These are phyloP conservation scores for Sphagnum fallax DNA, from an alignment of 228 moss, liverwort and hornwort species.

Conservation along the genomic window DNA sequence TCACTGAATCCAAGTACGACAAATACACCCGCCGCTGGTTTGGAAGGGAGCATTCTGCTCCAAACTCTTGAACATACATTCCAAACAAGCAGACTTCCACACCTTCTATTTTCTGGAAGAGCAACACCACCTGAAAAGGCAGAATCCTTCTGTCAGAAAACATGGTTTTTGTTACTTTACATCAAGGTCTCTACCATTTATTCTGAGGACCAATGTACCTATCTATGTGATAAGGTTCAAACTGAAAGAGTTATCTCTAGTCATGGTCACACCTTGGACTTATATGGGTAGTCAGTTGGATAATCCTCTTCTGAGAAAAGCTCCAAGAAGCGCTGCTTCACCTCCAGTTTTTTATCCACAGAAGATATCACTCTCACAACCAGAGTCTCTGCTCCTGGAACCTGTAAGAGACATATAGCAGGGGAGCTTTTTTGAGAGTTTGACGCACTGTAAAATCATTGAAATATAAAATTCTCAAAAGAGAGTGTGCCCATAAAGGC, in stretches of 20 bases:
- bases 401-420: constrained; percentile 16
- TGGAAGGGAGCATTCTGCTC: constrained; percentile 83
- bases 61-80: constrained; percentile 99
- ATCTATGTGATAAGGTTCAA: too few relatives aligned
- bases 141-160: background rate
- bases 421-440: background rate
- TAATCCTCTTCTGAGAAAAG: constrained; percentile 98
- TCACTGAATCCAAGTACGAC: constrained; percentile 95
- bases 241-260: too few relatives aligned
- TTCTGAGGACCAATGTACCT: background rate
- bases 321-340: constrained; percentile 94
- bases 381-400: constrained; percentile 81
- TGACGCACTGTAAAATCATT: too few relatives aligned
- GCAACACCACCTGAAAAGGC: constrained; percentile 74
- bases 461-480: too few relatives aligned
- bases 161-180: background rate
- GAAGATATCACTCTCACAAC: constrained; percentile 95
- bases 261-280: constrained; percentile 63
- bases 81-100: constrained; percentile 98
- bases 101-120: constrained; percentile 98
- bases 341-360: constrained; percentile 97
- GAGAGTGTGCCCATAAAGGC: too few relatives aligned
- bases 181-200: background rate
- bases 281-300: constrained; percentile 94
- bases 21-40: constrained; percentile 98